Evolutionary conservation across 1,284 basidiomycete genomes (phyloP).

Genomic region (Xerocomus amazonicus): DNA sequence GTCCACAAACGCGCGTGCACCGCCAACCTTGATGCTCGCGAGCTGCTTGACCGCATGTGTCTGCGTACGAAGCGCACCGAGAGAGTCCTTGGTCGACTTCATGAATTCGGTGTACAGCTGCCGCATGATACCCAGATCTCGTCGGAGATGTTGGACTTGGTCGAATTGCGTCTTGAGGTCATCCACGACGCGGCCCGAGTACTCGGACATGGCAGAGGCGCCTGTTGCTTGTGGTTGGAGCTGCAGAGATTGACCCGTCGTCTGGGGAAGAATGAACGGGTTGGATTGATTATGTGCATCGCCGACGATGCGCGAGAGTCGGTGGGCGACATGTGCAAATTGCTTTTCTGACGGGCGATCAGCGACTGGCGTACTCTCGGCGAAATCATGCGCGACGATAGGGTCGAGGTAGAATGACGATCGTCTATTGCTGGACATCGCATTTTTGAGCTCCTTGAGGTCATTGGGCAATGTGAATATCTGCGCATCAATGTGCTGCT

Average conservation of each 20-base stretch:
- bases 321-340: slow-evolving; percentile 66
- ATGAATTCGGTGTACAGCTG: slow-evolving; percentile 95
- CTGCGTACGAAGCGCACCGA: slow-evolving; percentile 75
- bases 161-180: slow-evolving; percentile 92
- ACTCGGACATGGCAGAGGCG: slow-evolving; percentile 66
- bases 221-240: slow-evolving; percentile 74
- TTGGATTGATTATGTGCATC: slow-evolving; percentile 33
- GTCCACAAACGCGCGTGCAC: slow-evolving; percentile 86
- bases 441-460: slow-evolving; percentile 83
- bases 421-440: slow-evolving; percentile 53
- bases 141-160: slow-evolving; percentile 88
- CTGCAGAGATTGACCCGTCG: slow-evolving; percentile 64
- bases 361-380: slow-evolving; percentile 55
- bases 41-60: slow-evolving; percentile 85
- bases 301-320: slow-evolving; percentile 61
- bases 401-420: slow-evolving; percentile 37
- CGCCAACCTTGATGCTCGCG: slow-evolving; percentile 79
- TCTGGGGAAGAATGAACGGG: slow-evolving; percentile 50
- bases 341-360: slow-evolving; percentile 70
- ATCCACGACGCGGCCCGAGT: slow-evolving; percentile 65
- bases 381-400: slow-evolving; percentile 53
- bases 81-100: slow-evolving; percentile 83
- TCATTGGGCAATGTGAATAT: slow-evolving; percentile 86
- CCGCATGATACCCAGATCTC: slow-evolving; percentile 90
- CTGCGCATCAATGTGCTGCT: slow-evolving; percentile 93